These are phyloP conservation scores for Colletotrichum tofieldiae DNA, from an alignment of 2,329 filamentous ascomycete species.

Conservation along the genomic window DNA sequence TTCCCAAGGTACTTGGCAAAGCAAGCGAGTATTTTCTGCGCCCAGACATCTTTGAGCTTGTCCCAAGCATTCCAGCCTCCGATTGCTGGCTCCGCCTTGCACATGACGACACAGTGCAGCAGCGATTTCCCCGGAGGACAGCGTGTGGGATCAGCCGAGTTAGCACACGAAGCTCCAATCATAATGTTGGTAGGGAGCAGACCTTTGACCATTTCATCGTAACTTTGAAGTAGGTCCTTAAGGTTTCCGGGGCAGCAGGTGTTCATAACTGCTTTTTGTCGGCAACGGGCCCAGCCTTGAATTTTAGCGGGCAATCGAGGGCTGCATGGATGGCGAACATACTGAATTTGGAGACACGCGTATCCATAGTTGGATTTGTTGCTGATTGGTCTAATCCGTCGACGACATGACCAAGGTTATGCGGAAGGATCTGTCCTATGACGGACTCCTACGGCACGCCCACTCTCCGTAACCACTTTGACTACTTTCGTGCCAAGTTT, in stretches of 20 bases:
- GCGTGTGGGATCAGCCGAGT: neutral
- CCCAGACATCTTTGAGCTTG: constrained; percentile 11
- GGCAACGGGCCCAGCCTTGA: neutral
- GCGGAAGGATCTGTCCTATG: neutral
- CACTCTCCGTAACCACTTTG: neutral
- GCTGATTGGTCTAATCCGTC: neutral
- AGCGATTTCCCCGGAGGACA: constrained; percentile 14
- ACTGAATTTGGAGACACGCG: constrained; percentile 1
- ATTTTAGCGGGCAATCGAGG: constrained; percentile 1
- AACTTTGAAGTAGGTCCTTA: constrained; percentile 1
- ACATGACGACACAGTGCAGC: constrained; percentile 25
- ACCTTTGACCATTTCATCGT: neutral
- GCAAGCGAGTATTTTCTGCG: neutral
- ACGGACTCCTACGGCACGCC: neutral
- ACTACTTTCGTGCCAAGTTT: neutral
- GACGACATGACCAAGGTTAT: neutral
- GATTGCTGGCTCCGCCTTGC: constrained; percentile 15
- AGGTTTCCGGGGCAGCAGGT: neutral
- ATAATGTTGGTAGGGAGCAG: neutral
- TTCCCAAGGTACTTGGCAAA: constrained; percentile 19
- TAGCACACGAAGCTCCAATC: constrained; percentile 3
- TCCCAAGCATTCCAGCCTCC: constrained; percentile 21
- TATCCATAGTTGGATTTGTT: neutral
- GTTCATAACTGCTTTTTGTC: constrained; percentile 4
- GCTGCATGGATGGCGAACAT: neutral